Conservation (phyloP, 768 basidiomycete species). For the Sarcomyxa edulis region DNA sequence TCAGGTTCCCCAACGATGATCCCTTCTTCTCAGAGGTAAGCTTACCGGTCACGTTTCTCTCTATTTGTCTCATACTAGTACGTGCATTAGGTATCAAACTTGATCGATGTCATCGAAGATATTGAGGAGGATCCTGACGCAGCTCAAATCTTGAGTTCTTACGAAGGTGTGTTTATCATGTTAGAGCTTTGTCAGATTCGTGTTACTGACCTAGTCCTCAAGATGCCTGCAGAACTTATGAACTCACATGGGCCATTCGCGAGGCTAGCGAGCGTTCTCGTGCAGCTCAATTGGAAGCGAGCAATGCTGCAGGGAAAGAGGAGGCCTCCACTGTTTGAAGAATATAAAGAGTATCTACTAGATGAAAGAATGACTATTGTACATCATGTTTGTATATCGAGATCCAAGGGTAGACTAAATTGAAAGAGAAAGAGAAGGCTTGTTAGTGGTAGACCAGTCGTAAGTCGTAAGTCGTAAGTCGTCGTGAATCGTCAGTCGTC, state of each 20-base stretch:
- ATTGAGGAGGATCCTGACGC: slow-evolving; percentile 84
- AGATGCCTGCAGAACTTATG: slow-evolving; percentile 87
- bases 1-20: slow-evolving; percentile 77
- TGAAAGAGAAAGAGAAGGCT: no score
- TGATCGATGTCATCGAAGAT: slow-evolving; percentile 86
- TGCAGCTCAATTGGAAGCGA: no score
- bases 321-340: not conserved
- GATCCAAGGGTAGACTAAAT: no score
- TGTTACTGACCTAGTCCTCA: no score
- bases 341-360: not conserved
- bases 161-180: slow-evolving; percentile 55
- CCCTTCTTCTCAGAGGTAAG: slow-evolving; percentile 83
- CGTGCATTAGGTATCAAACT: slow-evolving; percentile 55
- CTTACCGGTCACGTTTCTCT: no score
- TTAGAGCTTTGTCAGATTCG: slow-evolving; percentile 4
- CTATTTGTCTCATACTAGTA: not conserved
- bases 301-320: not conserved
- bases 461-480: no score
- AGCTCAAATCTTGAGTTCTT: slow-evolving; percentile 74
- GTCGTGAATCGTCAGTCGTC: no score
- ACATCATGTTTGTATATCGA: not conserved
- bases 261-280: slow-evolving; percentile 68
- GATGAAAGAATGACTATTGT: not conserved
- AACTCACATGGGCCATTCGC: slow-evolving; percentile 93
- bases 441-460: no score